Conservation (phyloP, 148 eudicot genomes). For the Nepenthes mirabilis region DNA sequence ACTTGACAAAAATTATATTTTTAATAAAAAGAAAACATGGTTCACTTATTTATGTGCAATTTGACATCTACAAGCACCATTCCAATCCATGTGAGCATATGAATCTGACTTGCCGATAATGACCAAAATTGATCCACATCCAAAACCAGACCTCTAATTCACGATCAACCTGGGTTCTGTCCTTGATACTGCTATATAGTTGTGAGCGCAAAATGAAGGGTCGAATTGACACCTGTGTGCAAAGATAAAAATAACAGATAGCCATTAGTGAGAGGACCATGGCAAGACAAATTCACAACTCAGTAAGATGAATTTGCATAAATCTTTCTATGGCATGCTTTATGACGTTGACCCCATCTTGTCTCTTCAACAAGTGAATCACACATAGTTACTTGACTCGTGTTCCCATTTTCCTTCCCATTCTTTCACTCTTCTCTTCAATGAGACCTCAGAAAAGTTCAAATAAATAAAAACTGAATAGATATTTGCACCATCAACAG, state of each 20-base stretch:
- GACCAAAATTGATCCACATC: not conserved
- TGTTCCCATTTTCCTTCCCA: not conserved
- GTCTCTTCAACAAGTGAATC: not conserved
- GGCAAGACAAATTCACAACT: too few relatives aligned
- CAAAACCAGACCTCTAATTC: slow-evolving; percentile 71
- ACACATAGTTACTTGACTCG: not conserved
- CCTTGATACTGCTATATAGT: slow-evolving; percentile 80
- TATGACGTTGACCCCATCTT: not conserved
- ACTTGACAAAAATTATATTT: not conserved
- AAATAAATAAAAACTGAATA: too few relatives aligned
- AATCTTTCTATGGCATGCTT: too few relatives aligned
- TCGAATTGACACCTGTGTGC: slow-evolving; percentile 48
- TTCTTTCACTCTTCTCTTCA: not conserved
- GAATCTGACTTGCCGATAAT: not conserved
- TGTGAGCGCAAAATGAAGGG: slow-evolving; percentile 80
- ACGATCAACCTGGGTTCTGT: slow-evolving; percentile 91
- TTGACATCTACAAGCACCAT: not conserved
- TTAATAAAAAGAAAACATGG: too few relatives aligned
- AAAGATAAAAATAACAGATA: slow-evolving; percentile 1
- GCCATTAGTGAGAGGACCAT: not conserved
- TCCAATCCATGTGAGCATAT: not conserved
- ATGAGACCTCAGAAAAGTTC: too few relatives aligned
- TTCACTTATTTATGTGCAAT: too few relatives aligned
- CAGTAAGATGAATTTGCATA: too few relatives aligned
- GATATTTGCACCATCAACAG: not conserved